Evolutionary conservation across 2,329 filamentous ascomycete genomes (phyloP).

Genomic region (Stemphylium lycopersici): DNA sequence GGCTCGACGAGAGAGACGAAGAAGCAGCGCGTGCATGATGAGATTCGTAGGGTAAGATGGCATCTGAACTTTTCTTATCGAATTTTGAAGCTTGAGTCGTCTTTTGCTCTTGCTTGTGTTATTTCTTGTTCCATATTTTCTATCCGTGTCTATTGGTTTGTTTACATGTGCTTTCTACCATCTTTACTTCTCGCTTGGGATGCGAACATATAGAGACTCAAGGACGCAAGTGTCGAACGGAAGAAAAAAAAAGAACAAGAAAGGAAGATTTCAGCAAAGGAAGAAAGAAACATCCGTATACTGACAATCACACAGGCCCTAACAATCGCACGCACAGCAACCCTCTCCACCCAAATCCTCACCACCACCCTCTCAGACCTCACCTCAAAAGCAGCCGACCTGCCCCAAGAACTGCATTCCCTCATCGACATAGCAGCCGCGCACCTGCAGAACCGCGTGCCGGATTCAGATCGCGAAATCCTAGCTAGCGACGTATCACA

Average conservation of each 20-base stretch:
- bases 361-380: conserved; percentile 44
- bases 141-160: neutral
- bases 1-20: conserved; percentile 52
- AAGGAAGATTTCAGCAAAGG: too few relatives aligned
- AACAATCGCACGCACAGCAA: conserved; percentile 39
- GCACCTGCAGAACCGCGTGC: conserved; percentile 46
- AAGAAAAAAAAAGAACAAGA: neutral
- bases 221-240: neutral
- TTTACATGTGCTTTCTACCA: neutral
- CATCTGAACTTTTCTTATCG: neutral
- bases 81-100: neutral
- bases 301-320: conserved; percentile 44
- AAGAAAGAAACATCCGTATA: neutral
- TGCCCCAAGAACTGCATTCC: conserved; percentile 53
- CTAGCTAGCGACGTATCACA: conserved; percentile 48
- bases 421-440: conserved; percentile 52
- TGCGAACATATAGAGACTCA: neutral
- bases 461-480: conserved; percentile 46
- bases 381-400: conserved; percentile 40
- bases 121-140: neutral
- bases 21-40: conserved; percentile 51
- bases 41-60: conserved; percentile 46
- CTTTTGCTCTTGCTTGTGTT: neutral
- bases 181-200: neutral
- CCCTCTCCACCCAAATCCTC: conserved; percentile 43